Evolutionary conservation across 73 alveolate species (phyloP), one percentile per base, ranked within the genome.

Genomic region (Paramecium sexaurelia): DNA sequence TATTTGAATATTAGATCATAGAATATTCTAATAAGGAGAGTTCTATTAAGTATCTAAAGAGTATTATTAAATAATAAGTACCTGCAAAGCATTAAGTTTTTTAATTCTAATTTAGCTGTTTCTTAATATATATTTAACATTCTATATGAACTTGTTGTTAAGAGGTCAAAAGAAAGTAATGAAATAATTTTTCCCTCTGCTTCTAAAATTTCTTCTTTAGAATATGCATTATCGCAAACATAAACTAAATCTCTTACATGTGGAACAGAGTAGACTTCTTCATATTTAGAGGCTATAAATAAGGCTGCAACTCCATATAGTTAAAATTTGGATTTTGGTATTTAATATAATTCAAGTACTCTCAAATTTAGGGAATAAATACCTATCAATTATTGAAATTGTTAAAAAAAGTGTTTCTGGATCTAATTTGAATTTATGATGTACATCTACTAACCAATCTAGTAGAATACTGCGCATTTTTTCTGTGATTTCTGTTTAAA

Each of bases 391-490:
- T 4, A 95, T 87, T 85, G 91, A 78, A 36, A 95, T 92, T 7
- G 98, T 92, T 32, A 95, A 84, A 88, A 85, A 95, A 40, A 95
- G 55, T 11, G 98, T 95, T 92, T 95, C 96, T 55, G 91, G 94
- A 43, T 92, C 85, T 19, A 95, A 92, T 85, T 94, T 86, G 84
- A 94, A 94, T 90, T 92, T 95, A 22, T 67, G 67, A 33, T 95
- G 97, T 0, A 95, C 97, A 78, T 95, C 98, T 7, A 95, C 94
- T 33, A 95, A 67, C 98, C 98, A 95, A 89, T 95, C 98, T n/a
- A 95, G 84, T 73, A 95, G 92, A 71, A 95, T 95, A 40, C 96
- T 93, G 45, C 98, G 94, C 98, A 95, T 95, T 94, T 93, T 91
- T 55, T 93, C 97, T 83, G 92, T 95, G n/a, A 95, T 94, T 75